These are phyloP conservation scores for Nakazawaea siamensis DNA, from an alignment of 805 yeast genomes.

Conservation along the genomic window DNA sequence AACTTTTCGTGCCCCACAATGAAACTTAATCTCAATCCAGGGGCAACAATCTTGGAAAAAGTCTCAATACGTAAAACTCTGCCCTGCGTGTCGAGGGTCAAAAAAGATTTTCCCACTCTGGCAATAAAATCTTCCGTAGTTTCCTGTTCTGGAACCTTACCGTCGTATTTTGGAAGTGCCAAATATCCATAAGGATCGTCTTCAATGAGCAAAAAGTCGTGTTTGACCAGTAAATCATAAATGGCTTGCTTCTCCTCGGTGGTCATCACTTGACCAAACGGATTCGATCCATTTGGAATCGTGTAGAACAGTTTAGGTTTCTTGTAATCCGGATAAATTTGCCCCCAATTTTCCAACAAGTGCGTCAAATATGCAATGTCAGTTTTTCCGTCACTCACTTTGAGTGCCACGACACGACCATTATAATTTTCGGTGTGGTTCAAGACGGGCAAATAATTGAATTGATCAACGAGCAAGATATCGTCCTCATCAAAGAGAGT, in stretches of 20 bases:
- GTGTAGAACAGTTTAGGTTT: slow-evolving; percentile 48
- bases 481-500: slow-evolving; percentile 41
- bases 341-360: slow-evolving; percentile 42
- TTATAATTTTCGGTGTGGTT: slow-evolving; percentile 33
- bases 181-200: slow-evolving; percentile 56
- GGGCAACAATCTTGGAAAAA: slow-evolving; percentile 48
- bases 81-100: slow-evolving; percentile 40
- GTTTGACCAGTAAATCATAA: slow-evolving; percentile 36
- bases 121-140: slow-evolving; percentile 30
- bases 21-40: slow-evolving; percentile 48
- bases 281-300: slow-evolving; percentile 53
- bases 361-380: slow-evolving; percentile 41
- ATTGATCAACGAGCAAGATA: slow-evolving; percentile 45
- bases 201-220: slow-evolving; percentile 45
- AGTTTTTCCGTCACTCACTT: slow-evolving; percentile 22
- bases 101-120: slow-evolving; percentile 35
- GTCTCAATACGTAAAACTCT: slow-evolving; percentile 48
- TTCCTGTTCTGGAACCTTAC: slow-evolving; percentile 21
- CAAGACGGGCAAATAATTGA: slow-evolving; percentile 46
- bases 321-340: slow-evolving; percentile 30
- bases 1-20: slow-evolving; percentile 37
- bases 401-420: slow-evolving; percentile 36
- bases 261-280: slow-evolving; percentile 37
- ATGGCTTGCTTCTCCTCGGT: slow-evolving; percentile 32
- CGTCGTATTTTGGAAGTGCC: slow-evolving; percentile 30